These are phyloP conservation scores for Hansenula sp. DNA, from an alignment of 1,139 yeast genomes.

Conservation along the genomic window DNA sequence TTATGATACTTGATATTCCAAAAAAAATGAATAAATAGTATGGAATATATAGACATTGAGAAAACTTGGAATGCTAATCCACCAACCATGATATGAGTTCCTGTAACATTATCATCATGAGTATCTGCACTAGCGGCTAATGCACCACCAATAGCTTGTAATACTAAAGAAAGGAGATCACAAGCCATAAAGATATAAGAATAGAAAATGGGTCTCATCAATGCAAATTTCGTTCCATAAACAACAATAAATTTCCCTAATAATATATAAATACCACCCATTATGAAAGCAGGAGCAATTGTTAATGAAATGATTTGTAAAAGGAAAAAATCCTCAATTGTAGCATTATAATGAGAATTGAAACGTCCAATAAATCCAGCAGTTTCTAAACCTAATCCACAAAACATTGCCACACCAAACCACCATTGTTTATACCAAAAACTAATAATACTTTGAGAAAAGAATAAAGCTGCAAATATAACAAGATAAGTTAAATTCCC, in stretches of 20 bases:
- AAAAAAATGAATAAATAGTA: conserved; percentile 46
- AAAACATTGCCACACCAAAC: conserved; percentile 50
- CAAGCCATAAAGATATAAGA: conserved; percentile 52
- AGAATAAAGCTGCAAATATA: neutral
- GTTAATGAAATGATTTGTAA: conserved; percentile 60
- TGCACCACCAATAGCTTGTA: conserved; percentile 69
- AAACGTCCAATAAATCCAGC: conserved; percentile 58
- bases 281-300: conserved; percentile 68
- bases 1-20: conserved; percentile 7
- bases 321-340: conserved; percentile 36
- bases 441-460: neutral
- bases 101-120: conserved; percentile 26
- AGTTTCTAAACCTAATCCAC: conserved; percentile 52
- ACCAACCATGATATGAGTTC: conserved; percentile 59
- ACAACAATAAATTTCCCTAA: conserved; percentile 61
- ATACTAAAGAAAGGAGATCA: conserved; percentile 54
- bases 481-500: neutral
- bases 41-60: conserved; percentile 52
- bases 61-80: conserved; percentile 67
- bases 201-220: conserved; percentile 63
- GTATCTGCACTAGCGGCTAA: conserved; percentile 41
- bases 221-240: conserved; percentile 51
- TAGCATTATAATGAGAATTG: conserved; percentile 31
- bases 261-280: conserved; percentile 69
- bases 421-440: conserved; percentile 52